Base-by-base conservation (phyloP, 768 basidiomycete genomes). In the Tylopilus subfusipes region DNA sequence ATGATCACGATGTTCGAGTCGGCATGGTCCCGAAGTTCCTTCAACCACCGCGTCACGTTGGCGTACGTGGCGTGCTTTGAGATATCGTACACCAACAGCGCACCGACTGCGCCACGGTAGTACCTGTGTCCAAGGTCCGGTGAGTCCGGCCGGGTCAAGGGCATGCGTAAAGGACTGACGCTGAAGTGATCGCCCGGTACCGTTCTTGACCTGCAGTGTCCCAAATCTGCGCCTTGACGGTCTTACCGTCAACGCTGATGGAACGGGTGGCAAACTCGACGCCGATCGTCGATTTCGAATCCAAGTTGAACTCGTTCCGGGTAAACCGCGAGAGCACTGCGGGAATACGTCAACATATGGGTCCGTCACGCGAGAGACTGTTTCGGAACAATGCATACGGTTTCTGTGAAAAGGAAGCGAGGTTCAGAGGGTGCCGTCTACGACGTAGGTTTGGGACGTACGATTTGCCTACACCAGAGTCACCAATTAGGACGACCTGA, bases 401-500 rank as follows among this genome's bases (percentile, higher is more conserved):
- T 76, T 74, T 57, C 74, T 73, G 59, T 36, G 30, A 21, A 14
- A 22, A 46, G 49, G 10, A 53, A 48, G 19, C 12, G 29, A 18
- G 33, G 39, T 47, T 33, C 9, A 48, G 22, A 53, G 40, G 33
- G 25, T 62, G 50, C 1, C 25, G 22, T 36, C 14, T n/a, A n/a
- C 14, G 27, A 19, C 3, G 39, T 24, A 34, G 19, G 29, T 42
- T 4, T 12, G 66, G 65, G 63, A 88, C 94, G 72, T 77, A 98
- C 95, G 93, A 96, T 83, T 99, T 99, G 72, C 96, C 96, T 69
- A 99, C 96, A 58, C 96, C 96, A 59, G 94, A 97, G 75, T 99
- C 96, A 70, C 96, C 96, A 77, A 98, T 98, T 61, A 99, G 84
- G 64, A 99, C 96, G 65, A 98, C 92, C 96, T 98, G 56, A 36